Conservation (phyloP, 306 rosid genomes). For the Malus sylvestris region DNA sequence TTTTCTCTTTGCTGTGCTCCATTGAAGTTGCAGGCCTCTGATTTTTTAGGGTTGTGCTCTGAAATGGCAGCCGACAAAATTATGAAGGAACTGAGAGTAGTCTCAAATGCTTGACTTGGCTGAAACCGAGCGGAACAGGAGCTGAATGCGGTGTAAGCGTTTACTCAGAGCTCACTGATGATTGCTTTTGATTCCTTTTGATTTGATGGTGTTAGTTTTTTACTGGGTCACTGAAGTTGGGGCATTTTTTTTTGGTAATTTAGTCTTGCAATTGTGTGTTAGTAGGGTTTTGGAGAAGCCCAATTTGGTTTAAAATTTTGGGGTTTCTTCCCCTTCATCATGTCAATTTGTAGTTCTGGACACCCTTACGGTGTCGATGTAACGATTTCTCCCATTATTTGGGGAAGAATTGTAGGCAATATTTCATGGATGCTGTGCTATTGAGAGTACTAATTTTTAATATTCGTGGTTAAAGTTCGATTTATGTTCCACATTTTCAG, state of each 20-base stretch:
- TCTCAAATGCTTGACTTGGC: background rate
- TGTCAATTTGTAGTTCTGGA: background rate
- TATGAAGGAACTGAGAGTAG: background rate
- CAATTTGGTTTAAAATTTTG: background rate
- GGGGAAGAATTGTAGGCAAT: background rate
- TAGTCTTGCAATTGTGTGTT: background rate
- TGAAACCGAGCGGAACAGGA: background rate
- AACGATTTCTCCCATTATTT: background rate
- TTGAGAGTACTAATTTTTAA: background rate
- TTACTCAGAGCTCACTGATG: background rate
- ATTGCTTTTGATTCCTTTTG: background rate
- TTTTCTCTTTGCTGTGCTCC: background rate
- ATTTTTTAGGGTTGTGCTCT: background rate
- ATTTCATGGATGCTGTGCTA: background rate
- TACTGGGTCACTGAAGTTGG: background rate
- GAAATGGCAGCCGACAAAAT: background rate
- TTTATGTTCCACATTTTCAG: slow-evolving; percentile 2
- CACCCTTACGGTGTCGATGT: no score
- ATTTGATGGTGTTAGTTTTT: background rate
- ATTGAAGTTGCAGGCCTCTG: background rate
- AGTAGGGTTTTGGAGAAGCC: background rate
- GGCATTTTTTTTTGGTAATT: background rate
- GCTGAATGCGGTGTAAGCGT: background rate
- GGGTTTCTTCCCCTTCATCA: background rate
- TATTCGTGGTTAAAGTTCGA: background rate